Conservation (phyloP, 352 stramenopile species). For the Phytophthora pinifolia region DNA sequence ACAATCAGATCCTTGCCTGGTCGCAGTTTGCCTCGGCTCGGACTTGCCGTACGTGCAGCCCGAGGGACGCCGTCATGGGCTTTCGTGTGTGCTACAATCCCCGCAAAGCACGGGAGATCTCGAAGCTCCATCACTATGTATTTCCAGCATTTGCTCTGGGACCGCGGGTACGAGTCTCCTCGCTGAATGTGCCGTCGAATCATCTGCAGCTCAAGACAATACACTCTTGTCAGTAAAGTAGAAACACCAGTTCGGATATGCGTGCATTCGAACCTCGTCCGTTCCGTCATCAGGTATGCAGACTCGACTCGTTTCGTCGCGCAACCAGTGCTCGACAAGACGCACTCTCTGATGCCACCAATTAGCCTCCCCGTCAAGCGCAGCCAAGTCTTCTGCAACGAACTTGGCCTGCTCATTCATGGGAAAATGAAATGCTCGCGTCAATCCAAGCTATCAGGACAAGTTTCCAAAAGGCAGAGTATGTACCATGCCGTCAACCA, state of each 20-base stretch:
- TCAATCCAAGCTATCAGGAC: conserved; percentile 1
- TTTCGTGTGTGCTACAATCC: conserved; percentile 13
- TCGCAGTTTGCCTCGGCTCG: conserved; percentile 70
- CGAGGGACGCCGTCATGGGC: conserved; percentile 6
- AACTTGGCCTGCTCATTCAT: conserved; percentile 39
- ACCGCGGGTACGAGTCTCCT: conserved; percentile 62
- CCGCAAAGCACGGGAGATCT: conserved; percentile 55
- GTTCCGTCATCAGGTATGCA: conserved; percentile 68
- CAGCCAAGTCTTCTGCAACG: conserved; percentile 47
- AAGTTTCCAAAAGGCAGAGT: neutral
- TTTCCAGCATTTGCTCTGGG: conserved; percentile 77
- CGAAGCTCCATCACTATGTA: conserved; percentile 77
- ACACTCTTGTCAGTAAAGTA: neutral
- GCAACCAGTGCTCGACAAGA: conserved; percentile 71
- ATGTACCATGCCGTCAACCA: conserved; percentile 53
- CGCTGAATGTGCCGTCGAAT: conserved; percentile 69
- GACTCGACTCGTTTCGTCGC: conserved; percentile 55
- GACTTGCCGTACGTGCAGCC: conserved; percentile 36
- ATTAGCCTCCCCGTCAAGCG: conserved; percentile 37
- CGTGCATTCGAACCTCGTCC: conserved; percentile 47
- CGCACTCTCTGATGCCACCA: conserved; percentile 77
- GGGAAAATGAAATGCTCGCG: neutral
- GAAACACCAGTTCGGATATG: neutral
- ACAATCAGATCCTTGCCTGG: conserved; percentile 81
- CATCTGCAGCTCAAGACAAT: conserved; percentile 38